Base-by-base conservation (phyloP, 108 stramenopile species). In the Craspedostauros australis region DNA sequence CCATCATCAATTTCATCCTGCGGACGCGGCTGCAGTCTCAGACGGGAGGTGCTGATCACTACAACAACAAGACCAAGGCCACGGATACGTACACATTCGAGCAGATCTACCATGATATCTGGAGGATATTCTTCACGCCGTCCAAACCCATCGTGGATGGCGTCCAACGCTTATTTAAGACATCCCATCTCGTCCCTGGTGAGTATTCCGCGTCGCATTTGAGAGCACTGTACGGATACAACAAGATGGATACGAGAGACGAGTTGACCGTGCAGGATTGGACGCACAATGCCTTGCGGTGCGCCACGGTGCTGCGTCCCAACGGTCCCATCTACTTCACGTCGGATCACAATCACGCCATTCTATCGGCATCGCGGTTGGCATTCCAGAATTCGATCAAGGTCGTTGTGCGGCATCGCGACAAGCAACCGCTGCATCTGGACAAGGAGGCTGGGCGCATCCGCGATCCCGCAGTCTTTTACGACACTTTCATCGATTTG, bases 111-210 rank as follows among this genome's bases (percentile, higher is more conserved):
- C 32, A 51, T 14, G 48, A 52, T 28, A 27, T 75, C 1, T 79
- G 60, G 61, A 47, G 48, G n/a, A 31, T 50, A 0, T 32, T 71
- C 8, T 79, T 79, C 59, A 70, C 66, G 5, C 78, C 74, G 12
- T 63, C 78, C 0, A 60, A 45, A 20, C 70, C 73, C 1, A 23
- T 79, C 2, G 55, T 54, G 0, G 19, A 22, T 4, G 39, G 21
- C 1, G 46, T 79, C 28, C 55, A 63, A 29, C 33, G 57, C 2
- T 32, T 50, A 25, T 21, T 57, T 12, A 38, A 56, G 3, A 11
- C 33, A 25, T 41, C 57, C 22, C 25, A 44, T 2, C 36, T 75
- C 21, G 24, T 8, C 5, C 52, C 68, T 5, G 64, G 68, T 19
- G 46, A 44, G 12, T 75, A 70, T 54, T 41, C 66, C 5, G 49